These are phyloP conservation scores for Massospora cicadina DNA, from an alignment of 371 early-diverging fungal species.

Conservation along the genomic window DNA sequence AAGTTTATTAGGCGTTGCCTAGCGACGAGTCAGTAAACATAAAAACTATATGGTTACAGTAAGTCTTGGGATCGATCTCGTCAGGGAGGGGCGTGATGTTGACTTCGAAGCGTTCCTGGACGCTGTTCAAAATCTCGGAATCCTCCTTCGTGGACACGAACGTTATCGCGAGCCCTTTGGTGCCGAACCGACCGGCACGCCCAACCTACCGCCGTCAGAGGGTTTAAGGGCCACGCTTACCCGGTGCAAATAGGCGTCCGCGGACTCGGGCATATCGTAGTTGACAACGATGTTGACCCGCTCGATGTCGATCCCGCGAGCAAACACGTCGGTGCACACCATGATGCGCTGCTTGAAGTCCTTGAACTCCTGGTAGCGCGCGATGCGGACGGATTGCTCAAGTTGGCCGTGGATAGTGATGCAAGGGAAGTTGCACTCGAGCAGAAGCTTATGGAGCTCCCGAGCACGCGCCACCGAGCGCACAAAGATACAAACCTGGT, in stretches of 20 bases:
- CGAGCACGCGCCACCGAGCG: conserved; percentile 79
- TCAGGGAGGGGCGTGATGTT: conserved; percentile 80
- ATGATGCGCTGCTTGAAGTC: conserved; percentile 84
- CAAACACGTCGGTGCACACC: conserved; percentile 97
- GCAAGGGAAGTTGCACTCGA: conserved; percentile 82
- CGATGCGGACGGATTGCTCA: conserved; percentile 77
- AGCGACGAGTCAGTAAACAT: background rate
- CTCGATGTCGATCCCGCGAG: conserved; percentile 97
- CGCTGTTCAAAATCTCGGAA: conserved; percentile 56
- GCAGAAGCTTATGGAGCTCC: conserved; percentile 71
- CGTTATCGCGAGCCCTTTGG: conserved; percentile 94
- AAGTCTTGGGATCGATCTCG: conserved; percentile 60
- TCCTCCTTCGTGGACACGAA: conserved; percentile 89
- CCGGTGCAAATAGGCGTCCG: conserved; percentile 92
- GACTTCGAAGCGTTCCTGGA: conserved; percentile 93
- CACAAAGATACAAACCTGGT: conserved; percentile 96
- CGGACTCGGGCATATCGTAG: conserved; percentile 92
- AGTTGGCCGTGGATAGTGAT: conserved; percentile 86
- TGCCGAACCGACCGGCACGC: conserved; percentile 99
- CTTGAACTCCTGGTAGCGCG: conserved; percentile 91
- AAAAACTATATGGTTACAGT: conserved; percentile 23
- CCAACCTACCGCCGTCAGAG: conserved; percentile 42
- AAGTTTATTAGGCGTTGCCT: background rate
- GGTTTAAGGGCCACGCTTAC: conserved; percentile 20
- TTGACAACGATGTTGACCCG: conserved; percentile 98